A percentile compares a stretch with the other conserved stretches of the same genome.
phyloP scores from a whole-genome alignment of 1,139 yeast species.

The Diutina catenulata region DNA sequence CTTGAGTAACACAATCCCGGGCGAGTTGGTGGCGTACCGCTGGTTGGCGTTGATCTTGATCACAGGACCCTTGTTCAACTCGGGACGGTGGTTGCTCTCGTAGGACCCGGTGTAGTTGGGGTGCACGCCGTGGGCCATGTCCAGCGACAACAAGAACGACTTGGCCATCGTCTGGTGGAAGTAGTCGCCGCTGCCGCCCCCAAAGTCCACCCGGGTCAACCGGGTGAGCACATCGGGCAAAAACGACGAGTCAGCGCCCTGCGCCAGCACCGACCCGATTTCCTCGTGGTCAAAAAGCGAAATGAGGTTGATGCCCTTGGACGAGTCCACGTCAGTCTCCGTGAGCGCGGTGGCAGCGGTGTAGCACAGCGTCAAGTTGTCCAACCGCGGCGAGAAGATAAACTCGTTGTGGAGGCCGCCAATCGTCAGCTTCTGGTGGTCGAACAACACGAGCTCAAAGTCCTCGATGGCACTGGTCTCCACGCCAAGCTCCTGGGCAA shows the following conservation, averaged over 20 bases:
- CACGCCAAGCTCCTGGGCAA: conserved; percentile 54
- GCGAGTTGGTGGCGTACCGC: conserved; percentile 87
- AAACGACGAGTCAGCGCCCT: conserved; percentile 92
- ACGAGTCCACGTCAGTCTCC: no score
- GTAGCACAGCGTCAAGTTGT: conserved; percentile 80
- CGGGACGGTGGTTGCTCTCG: conserved; percentile 71
- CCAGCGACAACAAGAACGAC: conserved; percentile 85
- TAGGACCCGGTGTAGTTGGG: conserved; percentile 77
- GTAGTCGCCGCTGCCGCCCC: conserved; percentile 5
- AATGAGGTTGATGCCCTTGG: conserved; percentile 51
- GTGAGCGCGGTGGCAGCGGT: conserved; percentile 65
- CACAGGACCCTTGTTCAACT: conserved; percentile 81
- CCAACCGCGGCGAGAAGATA: conserved; percentile 86
- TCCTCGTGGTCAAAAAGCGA: conserved; percentile 93
- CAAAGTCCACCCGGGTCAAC: conserved; percentile 34
- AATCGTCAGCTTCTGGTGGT: conserved; percentile 67
- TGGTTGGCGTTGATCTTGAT: conserved; percentile 91
- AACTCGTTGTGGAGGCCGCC: conserved; percentile 91
- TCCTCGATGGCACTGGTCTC: conserved; percentile 55
- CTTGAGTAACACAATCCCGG: conserved; percentile 73
- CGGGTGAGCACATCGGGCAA: conserved; percentile 68
- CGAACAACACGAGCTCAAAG: conserved; percentile 81
- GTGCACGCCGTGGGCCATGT: conserved; percentile 95
- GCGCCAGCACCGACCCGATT: conserved; percentile 86
- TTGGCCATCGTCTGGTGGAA: conserved; percentile 33